These are phyloP conservation scores for Sapria himalayana DNA, from an alignment of 345 rosid species.

Conservation along the genomic window DNA sequence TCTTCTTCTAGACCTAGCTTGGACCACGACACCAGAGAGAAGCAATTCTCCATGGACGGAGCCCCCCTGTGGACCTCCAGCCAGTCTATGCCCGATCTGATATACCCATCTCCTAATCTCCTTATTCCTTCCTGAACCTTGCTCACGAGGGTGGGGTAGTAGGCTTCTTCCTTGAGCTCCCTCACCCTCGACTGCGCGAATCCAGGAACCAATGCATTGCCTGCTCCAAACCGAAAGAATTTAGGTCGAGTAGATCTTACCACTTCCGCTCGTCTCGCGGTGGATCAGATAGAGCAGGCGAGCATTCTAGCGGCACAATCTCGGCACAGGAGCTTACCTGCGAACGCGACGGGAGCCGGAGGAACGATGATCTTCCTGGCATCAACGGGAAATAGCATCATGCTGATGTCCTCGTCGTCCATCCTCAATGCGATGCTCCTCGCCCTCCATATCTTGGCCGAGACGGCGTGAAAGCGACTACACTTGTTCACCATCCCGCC, in stretches of 20 bases:
- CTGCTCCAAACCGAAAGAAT: no score
- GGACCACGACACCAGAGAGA: slow-evolving; percentile 12
- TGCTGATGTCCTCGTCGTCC: slow-evolving; percentile 4
- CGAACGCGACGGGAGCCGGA: slow-evolving; percentile 7
- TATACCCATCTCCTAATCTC: slow-evolving; percentile 9
- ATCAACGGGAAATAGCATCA: slow-evolving; percentile 10
- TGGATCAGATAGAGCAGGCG: no score
- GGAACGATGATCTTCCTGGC: slow-evolving; percentile 4
- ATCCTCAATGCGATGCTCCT: slow-evolving; percentile 10
- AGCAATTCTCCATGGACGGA: slow-evolving; percentile 10
- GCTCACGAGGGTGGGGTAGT: slow-evolving; percentile 4
- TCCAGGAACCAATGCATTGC: slow-evolving; percentile 10
- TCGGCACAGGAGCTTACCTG: no score
- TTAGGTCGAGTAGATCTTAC: no score
- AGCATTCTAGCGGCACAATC: no score
- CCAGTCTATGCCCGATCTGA: slow-evolving; percentile 13
- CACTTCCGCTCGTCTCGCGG: no score
- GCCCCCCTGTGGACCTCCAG: slow-evolving; percentile 11
- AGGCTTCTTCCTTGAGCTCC: slow-evolving; percentile 7
- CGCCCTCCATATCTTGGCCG: slow-evolving; percentile 13
- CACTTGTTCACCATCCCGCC: slow-evolving; percentile 4
- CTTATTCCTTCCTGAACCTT: slow-evolving; percentile 9
- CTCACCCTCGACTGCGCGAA: slow-evolving; percentile 4
- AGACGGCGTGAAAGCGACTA: slow-evolving; percentile 8
- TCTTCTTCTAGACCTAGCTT: slow-evolving; percentile 10